Conservation (phyloP, 768 basidiomycete species). For the Mycena vulgaris region DNA sequence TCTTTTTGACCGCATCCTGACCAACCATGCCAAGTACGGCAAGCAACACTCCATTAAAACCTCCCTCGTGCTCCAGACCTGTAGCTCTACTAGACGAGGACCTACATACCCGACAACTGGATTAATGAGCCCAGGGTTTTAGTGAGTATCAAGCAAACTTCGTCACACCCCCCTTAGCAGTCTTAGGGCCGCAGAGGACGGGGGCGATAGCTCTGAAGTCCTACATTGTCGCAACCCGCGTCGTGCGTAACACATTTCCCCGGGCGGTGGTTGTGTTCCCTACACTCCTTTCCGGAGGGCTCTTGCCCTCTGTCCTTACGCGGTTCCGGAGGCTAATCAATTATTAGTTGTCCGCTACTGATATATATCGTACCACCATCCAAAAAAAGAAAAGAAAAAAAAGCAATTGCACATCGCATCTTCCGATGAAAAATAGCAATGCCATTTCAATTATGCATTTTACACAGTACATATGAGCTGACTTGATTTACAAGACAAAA, state of each 20-base stretch:
- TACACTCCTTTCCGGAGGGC: background rate
- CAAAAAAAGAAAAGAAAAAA: background rate
- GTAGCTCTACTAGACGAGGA: too few relatives aligned
- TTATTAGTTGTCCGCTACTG: background rate
- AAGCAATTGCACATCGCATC: too few relatives aligned
- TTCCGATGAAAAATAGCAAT: too few relatives aligned
- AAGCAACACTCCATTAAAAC: too few relatives aligned
- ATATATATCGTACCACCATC: constrained; percentile 1
- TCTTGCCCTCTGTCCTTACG: constrained; percentile 1
- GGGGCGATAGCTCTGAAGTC: background rate
- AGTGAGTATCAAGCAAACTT: constrained; percentile 39
- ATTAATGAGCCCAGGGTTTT: background rate
- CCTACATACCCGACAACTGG: too few relatives aligned
- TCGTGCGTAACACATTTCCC: constrained; percentile 4
- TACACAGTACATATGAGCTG: too few relatives aligned
- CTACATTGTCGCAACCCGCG: background rate
- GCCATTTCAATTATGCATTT: too few relatives aligned
- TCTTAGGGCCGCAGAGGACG: constrained; percentile 2
- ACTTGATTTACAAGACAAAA: too few relatives aligned
- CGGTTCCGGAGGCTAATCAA: constrained; percentile 9
- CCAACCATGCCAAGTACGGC: background rate
- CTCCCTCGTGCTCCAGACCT: too few relatives aligned
- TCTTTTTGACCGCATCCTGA: constrained; percentile 31
- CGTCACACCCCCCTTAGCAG: background rate
- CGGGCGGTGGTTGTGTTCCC: background rate